These are phyloP conservation scores for Pythium aphanidermatum DNA, from an alignment of 352 stramenopile genomes.

Conservation along the genomic window DNA sequence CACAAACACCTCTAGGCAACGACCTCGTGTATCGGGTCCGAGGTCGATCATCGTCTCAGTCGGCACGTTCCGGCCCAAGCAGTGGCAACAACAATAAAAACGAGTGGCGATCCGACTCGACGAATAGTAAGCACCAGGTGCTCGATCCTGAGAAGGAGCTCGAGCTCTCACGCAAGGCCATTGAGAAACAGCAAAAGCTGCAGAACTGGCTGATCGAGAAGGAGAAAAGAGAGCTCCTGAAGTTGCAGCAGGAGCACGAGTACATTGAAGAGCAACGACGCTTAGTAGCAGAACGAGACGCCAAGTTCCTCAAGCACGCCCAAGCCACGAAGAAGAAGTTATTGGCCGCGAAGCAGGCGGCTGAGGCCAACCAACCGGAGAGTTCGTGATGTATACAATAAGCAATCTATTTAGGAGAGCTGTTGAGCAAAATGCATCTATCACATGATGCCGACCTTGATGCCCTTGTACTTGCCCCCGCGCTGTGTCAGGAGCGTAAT, in stretches of 20 bases:
- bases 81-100: slow-evolving; percentile 19
- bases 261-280: slow-evolving; percentile 70
- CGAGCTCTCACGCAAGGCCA: slow-evolving; percentile 65
- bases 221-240: slow-evolving; percentile 74
- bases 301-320: slow-evolving; percentile 74
- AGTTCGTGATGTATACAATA: too few relatives aligned
- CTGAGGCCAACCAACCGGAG: too few relatives aligned
- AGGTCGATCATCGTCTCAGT: slow-evolving; percentile 26
- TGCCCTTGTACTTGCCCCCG: slow-evolving; percentile 66
- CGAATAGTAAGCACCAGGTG: neutral
- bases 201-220: slow-evolving; percentile 89
- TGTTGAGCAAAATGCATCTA: neutral
- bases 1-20: slow-evolving; percentile 12
- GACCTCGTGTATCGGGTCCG: slow-evolving; percentile 67
- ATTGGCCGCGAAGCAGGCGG: slow-evolving; percentile 10
- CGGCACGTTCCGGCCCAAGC: neutral
- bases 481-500: slow-evolving; percentile 48
- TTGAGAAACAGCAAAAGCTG: slow-evolving; percentile 87
- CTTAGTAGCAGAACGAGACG: slow-evolving; percentile 54
- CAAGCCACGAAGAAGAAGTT: slow-evolving; percentile 69
- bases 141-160: slow-evolving; percentile 59
- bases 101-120: slow-evolving; percentile 6
- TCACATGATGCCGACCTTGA: slow-evolving; percentile 41
- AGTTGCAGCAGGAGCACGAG: slow-evolving; percentile 74
- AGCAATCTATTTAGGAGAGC: too few relatives aligned